phyloP scores from a whole-genome alignment of 225 moss, liverwort and hornwort species.

The Physcomitrellopsis africana region DNA sequence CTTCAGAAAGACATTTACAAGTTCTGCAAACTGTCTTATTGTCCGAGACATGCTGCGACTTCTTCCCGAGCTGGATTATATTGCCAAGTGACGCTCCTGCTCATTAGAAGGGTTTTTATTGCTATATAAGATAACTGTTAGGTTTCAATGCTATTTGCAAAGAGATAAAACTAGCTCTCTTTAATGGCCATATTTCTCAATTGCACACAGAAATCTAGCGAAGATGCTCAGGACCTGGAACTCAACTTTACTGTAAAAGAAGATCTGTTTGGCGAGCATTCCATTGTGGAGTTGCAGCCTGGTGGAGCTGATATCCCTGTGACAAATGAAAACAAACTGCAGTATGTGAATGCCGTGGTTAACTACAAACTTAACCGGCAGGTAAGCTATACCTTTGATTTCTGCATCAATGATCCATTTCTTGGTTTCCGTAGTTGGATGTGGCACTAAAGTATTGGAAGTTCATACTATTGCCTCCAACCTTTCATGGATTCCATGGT shows the following conservation, averaged over 20 bases:
- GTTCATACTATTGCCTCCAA: not conserved
- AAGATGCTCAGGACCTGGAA: slow-evolving; percentile 83
- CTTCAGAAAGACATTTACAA: too few relatives aligned
- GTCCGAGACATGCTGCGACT: too few relatives aligned
- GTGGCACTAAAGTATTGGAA: too few relatives aligned
- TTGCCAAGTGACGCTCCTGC: too few relatives aligned
- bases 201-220: slow-evolving; percentile 72
- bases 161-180: not conserved
- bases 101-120: too few relatives aligned
- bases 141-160: not conserved
- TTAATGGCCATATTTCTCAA: not conserved
- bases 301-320: slow-evolving; percentile 85
- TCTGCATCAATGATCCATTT: not conserved
- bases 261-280: slow-evolving; percentile 86
- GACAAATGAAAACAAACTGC: slow-evolving; percentile 89
- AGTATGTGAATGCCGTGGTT: slow-evolving; percentile 88
- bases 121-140: too few relatives aligned
- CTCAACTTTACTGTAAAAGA: slow-evolving; percentile 92
- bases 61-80: too few relatives aligned
- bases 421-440: too few relatives aligned
- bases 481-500: not conserved
- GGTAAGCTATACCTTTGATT: slow-evolving; percentile 35
- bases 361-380: slow-evolving; percentile 90
- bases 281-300: slow-evolving; percentile 66
- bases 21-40: too few relatives aligned